Evolutionary conservation across 148 eudicot genomes (phyloP), one percentile per base, ranked within the genome.

Genomic region (Linanthus parryae): DNA sequence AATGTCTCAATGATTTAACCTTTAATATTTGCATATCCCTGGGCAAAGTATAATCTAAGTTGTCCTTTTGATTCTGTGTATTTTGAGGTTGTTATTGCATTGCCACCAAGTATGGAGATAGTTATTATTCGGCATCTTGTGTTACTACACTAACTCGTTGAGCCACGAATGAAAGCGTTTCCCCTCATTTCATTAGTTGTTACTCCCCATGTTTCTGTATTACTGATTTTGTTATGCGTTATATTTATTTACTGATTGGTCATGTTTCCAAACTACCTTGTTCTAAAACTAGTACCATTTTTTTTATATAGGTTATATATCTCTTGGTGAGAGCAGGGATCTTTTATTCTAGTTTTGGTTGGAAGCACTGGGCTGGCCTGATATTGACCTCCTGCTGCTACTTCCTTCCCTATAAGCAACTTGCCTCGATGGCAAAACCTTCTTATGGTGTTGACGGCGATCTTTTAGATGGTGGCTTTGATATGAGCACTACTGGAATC

Each of bases 381-480:
- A 46, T 81, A 8, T 29, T 91, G 64, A 91, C 94, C 49, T 73
- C 82, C 19, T 23, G 73, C 13, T 78, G 95, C 12, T 86, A 91
- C 48, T 18, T 43, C n/a, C 13, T 87, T 64, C 85, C 90, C 7
- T 91, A 91, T 64, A 61, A 81, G 59, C 98, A 87, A 69, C 94
- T 87, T 52, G 85, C 73, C 34, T 54, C 58, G 3, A 81, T 91
- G 98, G 89, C 98, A 46, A 83, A 61, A 57, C 96, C 94, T 31
- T 33, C 75, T 7, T 87, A 79, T 52, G 58, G 74, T 37, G 73
- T 61, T 44, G 67, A 54, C 31, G 96, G 90, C 16, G 98, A 91
- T 28, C 89, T 91, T 48, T 48, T 79, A 7, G 98, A 91, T 71
- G 98, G 98, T 15, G 98, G 98, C 12, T 83, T 76, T 68, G 96